Evolutionary conservation across 2,329 filamentous ascomycete genomes (phyloP), one percentile per base, ranked within the genome.

Genomic region (Atkinsonella hypoxylon): DNA sequence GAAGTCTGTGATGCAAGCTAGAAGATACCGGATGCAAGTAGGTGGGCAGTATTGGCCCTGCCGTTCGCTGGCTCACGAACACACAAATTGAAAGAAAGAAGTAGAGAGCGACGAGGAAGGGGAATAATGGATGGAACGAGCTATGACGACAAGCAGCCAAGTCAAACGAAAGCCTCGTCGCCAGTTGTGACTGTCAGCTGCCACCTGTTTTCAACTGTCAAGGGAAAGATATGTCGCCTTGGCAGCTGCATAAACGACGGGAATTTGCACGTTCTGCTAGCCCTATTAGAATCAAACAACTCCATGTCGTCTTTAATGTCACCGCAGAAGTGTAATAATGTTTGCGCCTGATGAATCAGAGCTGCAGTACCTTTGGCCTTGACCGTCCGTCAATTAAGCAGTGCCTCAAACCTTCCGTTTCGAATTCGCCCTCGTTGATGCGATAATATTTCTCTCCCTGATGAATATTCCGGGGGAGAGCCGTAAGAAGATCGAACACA

Each of bases 1-100:
- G 44, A 48, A 47, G 17, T 48, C 36, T 18, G 31, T 36, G 43
- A 32, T 43, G 48, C 48, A 47, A 51, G 55, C 44, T 47, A 53
- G 48, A 53, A 47, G 39, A 54, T 51, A 51, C 41, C 34, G 39
- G 26, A 41, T 47, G 49, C 47, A 51, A 54, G 52, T 39, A 54
- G 50, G 49, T 44, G 40, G 52, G 38, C 43, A 50, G 49, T 43
- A 36, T 32, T 45, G 49, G 42, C 47, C 47, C 47, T 51, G 50
- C 49, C 43, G 17, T 44, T 18, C 31, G 39, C 30, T 49, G 45
- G 48, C 26, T 42, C 44, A 26, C 41, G 47, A 47, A 46, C 17
- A 26, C 42, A 30, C 42, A 30, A 41, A 26, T 51, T 20, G 48
- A 43, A 50, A 54, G 51, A 54, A 51, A 53, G 49, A 53, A 48